These are phyloP conservation scores for Fraxinus nigra DNA, from an alignment of 305 asterid species.

Conservation along the genomic window DNA sequence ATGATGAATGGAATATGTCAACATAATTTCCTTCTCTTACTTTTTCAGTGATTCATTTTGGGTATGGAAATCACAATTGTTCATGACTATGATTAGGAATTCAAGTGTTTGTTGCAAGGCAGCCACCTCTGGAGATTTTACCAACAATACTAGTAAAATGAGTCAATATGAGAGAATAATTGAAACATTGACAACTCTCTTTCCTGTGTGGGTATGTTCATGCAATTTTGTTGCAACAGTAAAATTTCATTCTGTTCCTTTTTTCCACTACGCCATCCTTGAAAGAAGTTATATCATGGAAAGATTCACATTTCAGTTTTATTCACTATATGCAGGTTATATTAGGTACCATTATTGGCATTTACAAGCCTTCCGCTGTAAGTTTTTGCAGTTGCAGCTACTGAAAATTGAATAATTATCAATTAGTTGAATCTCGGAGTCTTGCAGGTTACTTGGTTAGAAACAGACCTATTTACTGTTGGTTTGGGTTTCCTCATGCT, in stretches of 20 bases:
- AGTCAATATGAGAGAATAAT: conserved; percentile 79
- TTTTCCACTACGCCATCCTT: neutral
- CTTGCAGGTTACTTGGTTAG: conserved; percentile 88
- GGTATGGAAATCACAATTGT: neutral
- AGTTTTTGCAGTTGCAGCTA: conserved; percentile 27
- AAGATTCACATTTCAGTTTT: conserved; percentile 6
- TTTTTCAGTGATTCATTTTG: neutral
- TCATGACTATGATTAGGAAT: conserved; percentile 37
- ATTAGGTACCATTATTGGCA: conserved; percentile 83
- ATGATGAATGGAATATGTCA: neutral
- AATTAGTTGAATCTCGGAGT: conserved; percentile 20
- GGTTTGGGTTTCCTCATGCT: conserved; percentile 99
- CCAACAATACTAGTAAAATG: conserved; percentile 50
- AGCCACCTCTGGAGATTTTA: conserved; percentile 70
- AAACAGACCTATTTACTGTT: conserved; percentile 82
- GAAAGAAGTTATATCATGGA: neutral
- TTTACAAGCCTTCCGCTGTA: conserved; percentile 86
- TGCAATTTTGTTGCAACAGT: conserved; percentile 1
- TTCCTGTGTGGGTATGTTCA: conserved; percentile 62
- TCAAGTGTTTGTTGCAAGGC: conserved; percentile 55
- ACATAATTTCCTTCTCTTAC: neutral
- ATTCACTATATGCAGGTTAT: conserved; percentile 60
- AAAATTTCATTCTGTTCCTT: conserved; percentile 16
- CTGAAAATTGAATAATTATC: conserved; percentile 22
- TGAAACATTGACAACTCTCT: conserved; percentile 87